Conservation (phyloP, 2,329 filamentous ascomycete genomes). For the Aspergillus vadensis region DNA sequence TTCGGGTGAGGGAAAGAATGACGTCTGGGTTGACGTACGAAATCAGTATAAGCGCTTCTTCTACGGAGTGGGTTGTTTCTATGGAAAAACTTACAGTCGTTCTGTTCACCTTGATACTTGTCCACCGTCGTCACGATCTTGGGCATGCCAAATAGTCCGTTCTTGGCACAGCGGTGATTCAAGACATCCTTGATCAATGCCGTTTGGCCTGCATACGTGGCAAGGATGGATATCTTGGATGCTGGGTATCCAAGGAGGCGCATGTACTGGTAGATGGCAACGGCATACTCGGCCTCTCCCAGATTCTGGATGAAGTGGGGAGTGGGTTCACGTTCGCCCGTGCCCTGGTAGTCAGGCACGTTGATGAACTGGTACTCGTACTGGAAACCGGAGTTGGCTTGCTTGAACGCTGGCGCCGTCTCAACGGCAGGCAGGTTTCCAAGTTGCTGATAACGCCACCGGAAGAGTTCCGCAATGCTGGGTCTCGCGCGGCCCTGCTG, state of each 20-base stretch:
- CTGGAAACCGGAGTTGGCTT: slow-evolving; percentile 86
- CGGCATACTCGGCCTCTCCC: slow-evolving; percentile 94
- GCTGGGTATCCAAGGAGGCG: slow-evolving; percentile 89
- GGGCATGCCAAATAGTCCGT: slow-evolving; percentile 83
- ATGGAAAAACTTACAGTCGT: slow-evolving; percentile 74
- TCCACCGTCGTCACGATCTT: slow-evolving; percentile 92
- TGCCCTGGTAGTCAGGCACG: slow-evolving; percentile 87
- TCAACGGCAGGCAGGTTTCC: slow-evolving; percentile 77
- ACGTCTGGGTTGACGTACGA: slow-evolving; percentile 64
- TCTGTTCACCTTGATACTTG: slow-evolving; percentile 99
- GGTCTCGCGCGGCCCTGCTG: slow-evolving; percentile 90
- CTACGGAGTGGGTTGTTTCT: not conserved
- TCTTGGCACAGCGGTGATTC: slow-evolving; percentile 77
- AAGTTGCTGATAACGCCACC: slow-evolving; percentile 85
- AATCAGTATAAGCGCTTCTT: slow-evolving; percentile 17
- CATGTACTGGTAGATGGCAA: slow-evolving; percentile 97
- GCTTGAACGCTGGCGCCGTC: slow-evolving; percentile 68
- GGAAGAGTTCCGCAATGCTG: slow-evolving; percentile 84
- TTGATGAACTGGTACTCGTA: slow-evolving; percentile 97
- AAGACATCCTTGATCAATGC: slow-evolving; percentile 88
- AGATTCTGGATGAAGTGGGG: slow-evolving; percentile 96
- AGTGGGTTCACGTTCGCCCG: slow-evolving; percentile 83
- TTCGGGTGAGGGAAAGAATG: slow-evolving; percentile 89
- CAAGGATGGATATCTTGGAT: slow-evolving; percentile 79
- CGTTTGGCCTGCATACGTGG: slow-evolving; percentile 90